Evolutionary conservation across 148 eudicot species (phyloP).

Genomic region (Cornus suecica): DNA sequence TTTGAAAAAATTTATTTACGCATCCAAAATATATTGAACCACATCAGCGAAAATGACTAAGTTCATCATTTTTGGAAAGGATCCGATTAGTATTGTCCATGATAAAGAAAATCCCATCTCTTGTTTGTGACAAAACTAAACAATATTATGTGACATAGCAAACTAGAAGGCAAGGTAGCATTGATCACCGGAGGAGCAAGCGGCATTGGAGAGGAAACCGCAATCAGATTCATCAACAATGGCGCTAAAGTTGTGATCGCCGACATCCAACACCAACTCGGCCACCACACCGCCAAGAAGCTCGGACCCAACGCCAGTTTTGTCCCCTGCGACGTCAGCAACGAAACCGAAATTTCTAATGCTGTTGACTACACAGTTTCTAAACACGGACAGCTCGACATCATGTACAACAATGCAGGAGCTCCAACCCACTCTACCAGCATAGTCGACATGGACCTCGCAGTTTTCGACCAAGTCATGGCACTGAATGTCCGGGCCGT

Average conservation of each 20-base stretch:
- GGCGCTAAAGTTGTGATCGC: conserved; percentile 88
- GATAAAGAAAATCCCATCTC: too few species aligned
- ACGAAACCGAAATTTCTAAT: conserved; percentile 49
- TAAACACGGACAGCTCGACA: conserved; percentile 54
- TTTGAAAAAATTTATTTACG: too few species aligned
- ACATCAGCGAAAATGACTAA: too few species aligned
- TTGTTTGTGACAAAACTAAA: too few species aligned
- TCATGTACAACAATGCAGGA: conserved; percentile 88
- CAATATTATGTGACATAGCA: conserved; percentile 22
- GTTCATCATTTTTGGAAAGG: too few species aligned
- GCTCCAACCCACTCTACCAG: conserved; percentile 50
- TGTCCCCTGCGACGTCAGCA: conserved; percentile 58
- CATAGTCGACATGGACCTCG: conserved; percentile 58
- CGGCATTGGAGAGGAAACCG: conserved; percentile 81
- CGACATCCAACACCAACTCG: conserved; percentile 48
- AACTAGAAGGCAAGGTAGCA: conserved; percentile 83
- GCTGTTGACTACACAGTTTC: conserved; percentile 61
- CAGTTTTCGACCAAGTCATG: conserved; percentile 57
- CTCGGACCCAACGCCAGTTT: conserved; percentile 62
- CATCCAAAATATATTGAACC: too few species aligned
- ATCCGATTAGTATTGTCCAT: too few species aligned
- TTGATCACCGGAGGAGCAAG: conserved; percentile 85
- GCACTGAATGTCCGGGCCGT: conserved; percentile 65
- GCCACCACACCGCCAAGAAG: conserved; percentile 29
- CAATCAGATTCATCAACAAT: conserved; percentile 44